These are phyloP conservation scores for Colletotrichum incanum DNA, from an alignment of 2,329 filamentous ascomycete genomes.

Conservation along the genomic window DNA sequence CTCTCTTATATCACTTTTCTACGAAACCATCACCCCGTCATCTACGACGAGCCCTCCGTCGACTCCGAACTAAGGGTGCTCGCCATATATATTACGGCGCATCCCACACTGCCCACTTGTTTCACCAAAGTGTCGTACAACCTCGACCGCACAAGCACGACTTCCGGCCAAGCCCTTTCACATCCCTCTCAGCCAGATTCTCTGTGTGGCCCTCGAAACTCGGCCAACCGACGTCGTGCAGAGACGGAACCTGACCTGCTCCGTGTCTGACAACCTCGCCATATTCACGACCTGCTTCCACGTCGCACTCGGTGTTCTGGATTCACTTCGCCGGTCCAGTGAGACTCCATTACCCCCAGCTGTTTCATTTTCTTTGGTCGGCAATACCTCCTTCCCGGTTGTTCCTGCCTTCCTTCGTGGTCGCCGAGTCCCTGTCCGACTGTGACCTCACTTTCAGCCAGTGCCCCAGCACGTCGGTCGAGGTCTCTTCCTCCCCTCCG, in stretches of 20 bases:
- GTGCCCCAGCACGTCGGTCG: slow-evolving; percentile 17
- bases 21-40: slow-evolving; percentile 9
- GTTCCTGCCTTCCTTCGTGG: slow-evolving; percentile 34
- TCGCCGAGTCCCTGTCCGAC: slow-evolving; percentile 31
- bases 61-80: slow-evolving; percentile 1
- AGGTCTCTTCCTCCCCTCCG: not conserved
- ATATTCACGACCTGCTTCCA: slow-evolving; percentile 18
- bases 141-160: slow-evolving; percentile 31
- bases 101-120: slow-evolving; percentile 32
- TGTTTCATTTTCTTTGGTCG: slow-evolving; percentile 11
- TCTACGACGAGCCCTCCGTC: not conserved
- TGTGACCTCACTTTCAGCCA: slow-evolving; percentile 26
- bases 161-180: slow-evolving; percentile 16
- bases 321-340: slow-evolving; percentile 14
- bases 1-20: slow-evolving; percentile 5
- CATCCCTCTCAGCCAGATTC: slow-evolving; percentile 29
- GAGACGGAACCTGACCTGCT: slow-evolving; percentile 14
- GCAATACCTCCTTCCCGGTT: slow-evolving; percentile 17
- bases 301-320: slow-evolving; percentile 28
- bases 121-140: slow-evolving; percentile 28
- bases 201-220: slow-evolving; percentile 14
- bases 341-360: slow-evolving; percentile 23
- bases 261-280: slow-evolving; percentile 13
- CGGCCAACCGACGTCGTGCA: slow-evolving; percentile 30
- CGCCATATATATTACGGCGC: slow-evolving; percentile 34